Conservation (phyloP, 805 yeast genomes). For the Wickerhamiella alocasiicola region DNA sequence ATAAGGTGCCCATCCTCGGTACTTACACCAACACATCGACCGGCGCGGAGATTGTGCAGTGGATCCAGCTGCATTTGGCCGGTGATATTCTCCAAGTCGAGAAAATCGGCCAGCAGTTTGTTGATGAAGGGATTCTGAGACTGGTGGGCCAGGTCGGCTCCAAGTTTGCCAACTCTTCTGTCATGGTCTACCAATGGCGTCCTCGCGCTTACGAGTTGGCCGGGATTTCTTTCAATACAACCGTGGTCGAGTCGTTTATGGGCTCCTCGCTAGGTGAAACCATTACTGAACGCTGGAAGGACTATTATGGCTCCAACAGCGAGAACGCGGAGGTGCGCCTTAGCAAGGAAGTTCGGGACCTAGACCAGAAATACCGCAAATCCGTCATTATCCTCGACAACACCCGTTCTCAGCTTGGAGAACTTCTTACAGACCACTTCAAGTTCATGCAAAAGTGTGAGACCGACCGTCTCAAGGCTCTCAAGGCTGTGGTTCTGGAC, state of each 20-base stretch:
- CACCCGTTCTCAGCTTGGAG: constrained; percentile 62
- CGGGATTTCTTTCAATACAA: constrained; percentile 19
- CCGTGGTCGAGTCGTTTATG: constrained; percentile 6
- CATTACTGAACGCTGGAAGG: constrained; percentile 10
- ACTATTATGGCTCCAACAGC: constrained; percentile 2
- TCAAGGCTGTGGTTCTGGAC: constrained; percentile 64
- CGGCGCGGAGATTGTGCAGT: constrained; percentile 48
- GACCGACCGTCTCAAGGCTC: constrained; percentile 58
- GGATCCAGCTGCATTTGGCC: constrained; percentile 33
- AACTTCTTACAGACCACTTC: constrained; percentile 52
- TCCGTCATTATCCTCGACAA: constrained; percentile 49
- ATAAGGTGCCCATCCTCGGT: constrained; percentile 58
- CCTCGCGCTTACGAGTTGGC: constrained; percentile 50
- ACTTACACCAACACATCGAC: constrained; percentile 48
- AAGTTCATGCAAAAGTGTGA: constrained; percentile 76
- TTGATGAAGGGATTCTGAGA: constrained; percentile 46
- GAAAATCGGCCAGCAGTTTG: constrained; percentile 57
- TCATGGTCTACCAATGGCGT: constrained; percentile 71
- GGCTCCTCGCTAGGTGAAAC: constrained; percentile 10
- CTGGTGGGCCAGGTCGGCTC: constrained; percentile 50
- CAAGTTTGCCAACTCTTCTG: constrained; percentile 60
- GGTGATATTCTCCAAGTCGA: constrained; percentile 45
- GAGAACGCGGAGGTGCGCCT: constrained; percentile 30
- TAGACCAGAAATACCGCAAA: constrained; percentile 45
- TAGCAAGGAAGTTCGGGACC: constrained; percentile 42